These are phyloP conservation scores for Ascochyta pisi DNA, from an alignment of 2,329 filamentous ascomycete genomes.

Conservation along the genomic window DNA sequence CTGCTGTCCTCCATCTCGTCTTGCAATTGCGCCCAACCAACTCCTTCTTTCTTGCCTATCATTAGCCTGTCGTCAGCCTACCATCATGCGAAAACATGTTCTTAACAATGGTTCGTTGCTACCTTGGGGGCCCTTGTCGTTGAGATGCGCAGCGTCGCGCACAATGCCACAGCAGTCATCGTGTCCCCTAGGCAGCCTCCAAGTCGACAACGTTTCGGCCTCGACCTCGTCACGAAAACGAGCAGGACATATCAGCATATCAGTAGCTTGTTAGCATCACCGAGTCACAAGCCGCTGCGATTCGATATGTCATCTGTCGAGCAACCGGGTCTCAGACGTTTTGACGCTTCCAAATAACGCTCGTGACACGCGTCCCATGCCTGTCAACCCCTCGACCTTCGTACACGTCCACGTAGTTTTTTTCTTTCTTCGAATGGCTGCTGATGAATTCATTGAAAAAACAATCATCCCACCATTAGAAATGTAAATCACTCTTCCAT, in stretches of 20 bases:
- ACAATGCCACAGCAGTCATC: neutral
- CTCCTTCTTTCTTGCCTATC: neutral
- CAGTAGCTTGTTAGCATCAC: neutral
- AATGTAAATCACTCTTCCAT: too few relatives aligned
- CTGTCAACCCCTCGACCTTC: neutral
- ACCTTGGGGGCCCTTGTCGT: neutral
- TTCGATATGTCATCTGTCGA: neutral
- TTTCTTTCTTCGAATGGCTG: neutral
- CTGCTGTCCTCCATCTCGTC: neutral
- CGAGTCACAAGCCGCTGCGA: neutral
- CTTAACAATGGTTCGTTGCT: neutral
- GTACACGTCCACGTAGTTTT: neutral
- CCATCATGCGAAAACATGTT: neutral
- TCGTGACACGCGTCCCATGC: neutral
- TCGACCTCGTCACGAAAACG: neutral
- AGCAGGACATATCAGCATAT: neutral
- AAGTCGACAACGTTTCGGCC: neutral
- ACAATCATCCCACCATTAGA: neutral
- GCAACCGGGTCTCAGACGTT: neutral
- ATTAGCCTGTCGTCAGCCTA: neutral
- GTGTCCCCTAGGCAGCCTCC: neutral
- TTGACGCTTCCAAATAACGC: neutral
- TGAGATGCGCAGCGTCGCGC: neutral
- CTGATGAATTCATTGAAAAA: neutral
- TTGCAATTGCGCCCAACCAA: slow-evolving; percentile 10